phyloP scores from a whole-genome alignment of 1,284 basidiomycete species.

The Austroboletus olivaceoglutinosus region DNA sequence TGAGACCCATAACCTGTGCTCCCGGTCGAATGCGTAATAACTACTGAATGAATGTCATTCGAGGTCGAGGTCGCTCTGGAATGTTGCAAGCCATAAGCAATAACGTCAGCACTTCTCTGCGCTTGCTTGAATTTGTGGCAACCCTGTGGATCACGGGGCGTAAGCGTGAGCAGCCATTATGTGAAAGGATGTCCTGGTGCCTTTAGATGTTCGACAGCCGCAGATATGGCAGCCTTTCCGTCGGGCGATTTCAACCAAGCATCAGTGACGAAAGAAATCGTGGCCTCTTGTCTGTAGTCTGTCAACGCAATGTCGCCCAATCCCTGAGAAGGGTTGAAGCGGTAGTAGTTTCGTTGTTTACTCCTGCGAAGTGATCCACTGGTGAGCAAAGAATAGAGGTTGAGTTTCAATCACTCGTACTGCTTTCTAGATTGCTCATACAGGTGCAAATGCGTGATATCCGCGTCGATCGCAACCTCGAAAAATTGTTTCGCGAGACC shows the following conservation, averaged over 20 bases:
- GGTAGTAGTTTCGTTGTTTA: neutral
- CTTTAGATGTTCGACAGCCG: neutral
- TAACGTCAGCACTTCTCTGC: too few species aligned
- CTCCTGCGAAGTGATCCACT: neutral
- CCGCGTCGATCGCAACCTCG: too few species aligned
- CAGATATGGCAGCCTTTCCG: neutral
- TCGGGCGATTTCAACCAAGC: neutral
- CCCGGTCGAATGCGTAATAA: too few species aligned
- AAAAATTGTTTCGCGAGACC: constrained; percentile 2
- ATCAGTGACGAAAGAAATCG: neutral
- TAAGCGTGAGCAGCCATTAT: too few species aligned
- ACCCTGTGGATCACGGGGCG: too few species aligned
- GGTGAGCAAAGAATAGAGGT: too few species aligned
- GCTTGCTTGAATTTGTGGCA: too few species aligned
- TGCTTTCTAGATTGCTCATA: neutral
- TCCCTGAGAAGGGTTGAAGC: constrained; percentile 5
- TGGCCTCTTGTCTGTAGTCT: neutral
- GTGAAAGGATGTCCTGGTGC: neutral
- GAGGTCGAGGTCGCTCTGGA: too few species aligned
- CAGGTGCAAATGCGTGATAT: too few species aligned
- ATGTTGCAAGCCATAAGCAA: too few species aligned
- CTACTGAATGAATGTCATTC: too few species aligned
- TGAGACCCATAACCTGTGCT: too few species aligned
- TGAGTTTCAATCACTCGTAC: neutral
- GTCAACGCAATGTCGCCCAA: constrained; percentile 2